Evolutionary conservation across 164 flowering plant genomes (phyloP), one percentile per base, ranked within the genome.

Genomic region (Vitis cinerea): DNA sequence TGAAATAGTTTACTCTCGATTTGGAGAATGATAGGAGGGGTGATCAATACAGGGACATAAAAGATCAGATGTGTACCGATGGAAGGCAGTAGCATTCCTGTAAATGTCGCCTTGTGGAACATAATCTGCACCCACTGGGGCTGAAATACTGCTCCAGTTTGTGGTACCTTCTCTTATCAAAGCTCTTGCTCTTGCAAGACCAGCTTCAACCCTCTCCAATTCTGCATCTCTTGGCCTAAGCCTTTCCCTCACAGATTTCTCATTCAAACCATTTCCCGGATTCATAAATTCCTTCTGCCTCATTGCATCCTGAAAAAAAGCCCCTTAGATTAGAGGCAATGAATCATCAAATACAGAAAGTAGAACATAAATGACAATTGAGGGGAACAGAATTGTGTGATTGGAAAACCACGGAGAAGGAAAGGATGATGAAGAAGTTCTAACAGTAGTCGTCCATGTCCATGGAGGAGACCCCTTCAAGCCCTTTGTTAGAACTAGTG

Each of bases 121-220:
- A 19, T 74, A 68, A 19, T 68, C 69, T 0, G 37, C 16, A 44
- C 68, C 76, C 59, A 66, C 59, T 37, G 4, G 65, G 50, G 47
- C 10, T 29, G 57, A 52, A 13, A 23, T 50, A 2, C 4, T 29
- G 50, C 67, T 66, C 17, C 2, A 0, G 19, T 2, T 61, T 16
- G 1, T 9, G 1, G 37, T 19, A 15, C 67, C 75, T 16, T 54
- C 67, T 37, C 62, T 67, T 54, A 72, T 72, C 12, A 57, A 57
- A 11, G 55, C 63, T 48, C 71, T 63, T 0, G 75, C 75, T 16
- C 16, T 61, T 13, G 70, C 62, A 54, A 72, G 71, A 53, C 71
- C 61, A 2, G 61, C 67, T 67, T 72, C 71, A 56, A 72, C 31
- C 15, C 47, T 67, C 60, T 72, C 67, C 37, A 72, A n/a, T 14